Conservation (phyloP, 31 red algal species). For the Porphyra umbilicalis region DNA sequence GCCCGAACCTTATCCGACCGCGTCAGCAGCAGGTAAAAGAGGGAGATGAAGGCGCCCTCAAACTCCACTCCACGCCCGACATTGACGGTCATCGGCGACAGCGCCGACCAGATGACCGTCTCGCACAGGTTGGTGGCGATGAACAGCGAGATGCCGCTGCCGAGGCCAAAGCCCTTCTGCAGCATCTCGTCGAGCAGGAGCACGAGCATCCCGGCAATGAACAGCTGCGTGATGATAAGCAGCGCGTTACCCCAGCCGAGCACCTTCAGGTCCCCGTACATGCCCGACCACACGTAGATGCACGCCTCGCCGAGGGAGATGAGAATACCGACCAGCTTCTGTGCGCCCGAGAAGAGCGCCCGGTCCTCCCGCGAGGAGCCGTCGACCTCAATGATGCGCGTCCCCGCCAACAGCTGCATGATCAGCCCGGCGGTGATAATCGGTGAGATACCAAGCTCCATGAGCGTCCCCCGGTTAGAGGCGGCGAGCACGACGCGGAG, state of each 20-base stretch:
- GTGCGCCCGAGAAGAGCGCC: constrained; percentile 85
- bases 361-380: constrained; percentile 82
- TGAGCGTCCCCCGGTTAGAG: constrained; percentile 92
- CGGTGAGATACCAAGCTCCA: constrained; percentile 97
- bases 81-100: constrained; percentile 94
- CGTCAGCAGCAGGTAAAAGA: constrained; percentile 95
- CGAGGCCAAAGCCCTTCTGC: constrained; percentile 98
- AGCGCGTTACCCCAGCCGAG: constrained; percentile 85
- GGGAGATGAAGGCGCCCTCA: constrained; percentile 95
- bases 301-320: constrained; percentile 80
- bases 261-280: constrained; percentile 86
- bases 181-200: constrained; percentile 94
- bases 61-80: constrained; percentile 96
- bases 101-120: constrained; percentile 92
- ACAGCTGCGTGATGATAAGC: constrained; percentile 88
- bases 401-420: constrained; percentile 95
- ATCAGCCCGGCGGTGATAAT: constrained; percentile 96
- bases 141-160: constrained; percentile 96
- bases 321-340: constrained; percentile 90
- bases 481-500: constrained; percentile 88
- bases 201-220: constrained; percentile 91
- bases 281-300: constrained; percentile 91
- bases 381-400: constrained; percentile 93
- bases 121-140: constrained; percentile 99
- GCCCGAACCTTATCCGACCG: constrained; percentile 84